phyloP scores from a whole-genome alignment of 1,139 yeast genomes.

The Taphrina pruni region DNA sequence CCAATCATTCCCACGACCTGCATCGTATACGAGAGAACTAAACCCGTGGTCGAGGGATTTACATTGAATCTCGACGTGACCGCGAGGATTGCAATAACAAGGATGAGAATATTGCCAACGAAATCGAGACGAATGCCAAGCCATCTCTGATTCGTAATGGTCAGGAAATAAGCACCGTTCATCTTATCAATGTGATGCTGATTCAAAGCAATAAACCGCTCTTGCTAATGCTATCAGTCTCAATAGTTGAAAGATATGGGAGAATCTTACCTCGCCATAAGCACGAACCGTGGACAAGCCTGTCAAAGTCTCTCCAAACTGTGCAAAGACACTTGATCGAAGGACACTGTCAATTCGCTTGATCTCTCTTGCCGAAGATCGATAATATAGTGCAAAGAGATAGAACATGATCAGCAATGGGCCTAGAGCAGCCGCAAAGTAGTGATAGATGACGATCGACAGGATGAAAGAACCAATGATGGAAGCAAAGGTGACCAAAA shows the following conservation, averaged over 20 bases:
- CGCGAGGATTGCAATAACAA: conserved; percentile 64
- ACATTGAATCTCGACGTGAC: conserved; percentile 67
- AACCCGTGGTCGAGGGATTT: conserved; percentile 71
- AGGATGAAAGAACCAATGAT: conserved; percentile 69
- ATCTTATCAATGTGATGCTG: conserved; percentile 62
- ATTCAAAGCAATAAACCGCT: conserved; percentile 60
- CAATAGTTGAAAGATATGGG: not conserved
- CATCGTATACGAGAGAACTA: conserved; percentile 62
- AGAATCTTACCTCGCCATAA: conserved; percentile 53
- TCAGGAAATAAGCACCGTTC: conserved; percentile 73
- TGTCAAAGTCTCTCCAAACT: conserved; percentile 73
- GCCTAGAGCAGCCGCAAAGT: conserved; percentile 75
- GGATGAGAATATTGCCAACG: conserved; percentile 57
- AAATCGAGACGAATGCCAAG: conserved; percentile 67
- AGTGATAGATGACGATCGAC: conserved; percentile 75
- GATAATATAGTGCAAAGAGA: conserved; percentile 65
- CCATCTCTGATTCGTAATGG: conserved; percentile 80
- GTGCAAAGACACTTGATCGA: conserved; percentile 77
- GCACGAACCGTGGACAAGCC: conserved; percentile 77
- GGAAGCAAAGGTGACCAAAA: conserved; percentile 61
- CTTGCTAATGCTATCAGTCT: conserved; percentile 44
- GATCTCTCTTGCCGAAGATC: conserved; percentile 80
- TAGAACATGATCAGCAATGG: conserved; percentile 59
- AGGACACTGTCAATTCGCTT: conserved; percentile 80
- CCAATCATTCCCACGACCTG: conserved; percentile 46